phyloP scores from a whole-genome alignment of 2,329 filamentous ascomycete species.

The Stagonosporopsis vannaccii region DNA sequence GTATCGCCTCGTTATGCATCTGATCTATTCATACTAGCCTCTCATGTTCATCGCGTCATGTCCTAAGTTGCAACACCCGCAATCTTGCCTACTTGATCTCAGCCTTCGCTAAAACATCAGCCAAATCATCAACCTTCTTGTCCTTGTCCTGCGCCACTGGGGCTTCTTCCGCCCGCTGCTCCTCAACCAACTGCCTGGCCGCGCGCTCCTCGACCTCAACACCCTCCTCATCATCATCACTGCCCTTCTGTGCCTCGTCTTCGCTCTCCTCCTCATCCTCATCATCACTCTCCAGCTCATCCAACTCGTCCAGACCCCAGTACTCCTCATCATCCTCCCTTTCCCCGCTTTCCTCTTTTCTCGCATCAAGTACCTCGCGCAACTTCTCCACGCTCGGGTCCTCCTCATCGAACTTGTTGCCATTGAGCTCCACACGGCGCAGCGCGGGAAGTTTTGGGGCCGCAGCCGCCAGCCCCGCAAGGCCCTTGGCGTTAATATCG shows the following conservation, averaged over 20 bases:
- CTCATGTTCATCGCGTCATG: not conserved
- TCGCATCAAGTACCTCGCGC: slow-evolving; percentile 71
- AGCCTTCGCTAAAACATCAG: slow-evolving; percentile 77
- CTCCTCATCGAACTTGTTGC: slow-evolving; percentile 92
- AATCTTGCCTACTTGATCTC: slow-evolving; percentile 41
- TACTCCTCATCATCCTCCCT: slow-evolving; percentile 64
- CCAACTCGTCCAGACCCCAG: slow-evolving; percentile 65
- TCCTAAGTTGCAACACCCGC: not conserved
- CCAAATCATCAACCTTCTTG: slow-evolving; percentile 81
- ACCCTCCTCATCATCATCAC: slow-evolving; percentile 72
- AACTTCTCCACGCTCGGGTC: slow-evolving; percentile 75
- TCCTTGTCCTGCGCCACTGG: slow-evolving; percentile 75
- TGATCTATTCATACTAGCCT: not conserved
- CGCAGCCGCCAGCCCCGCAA: slow-evolving; percentile 75
- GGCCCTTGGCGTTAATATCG: slow-evolving; percentile 80
- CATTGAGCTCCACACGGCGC: slow-evolving; percentile 90
- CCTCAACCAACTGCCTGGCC: slow-evolving; percentile 68
- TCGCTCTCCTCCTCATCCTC: slow-evolving; percentile 79
- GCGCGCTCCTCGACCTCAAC: slow-evolving; percentile 52
- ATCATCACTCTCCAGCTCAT: slow-evolving; percentile 83
- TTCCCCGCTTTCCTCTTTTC: slow-evolving; percentile 67
- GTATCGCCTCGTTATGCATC: slow-evolving; percentile 15
- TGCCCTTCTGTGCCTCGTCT: slow-evolving; percentile 65
- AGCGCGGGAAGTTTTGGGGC: slow-evolving; percentile 73
- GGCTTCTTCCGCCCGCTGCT: slow-evolving; percentile 75